These are phyloP conservation scores for Nevesoporus exiguus DNA, from an alignment of 768 basidiomycete genomes.

Conservation along the genomic window DNA sequence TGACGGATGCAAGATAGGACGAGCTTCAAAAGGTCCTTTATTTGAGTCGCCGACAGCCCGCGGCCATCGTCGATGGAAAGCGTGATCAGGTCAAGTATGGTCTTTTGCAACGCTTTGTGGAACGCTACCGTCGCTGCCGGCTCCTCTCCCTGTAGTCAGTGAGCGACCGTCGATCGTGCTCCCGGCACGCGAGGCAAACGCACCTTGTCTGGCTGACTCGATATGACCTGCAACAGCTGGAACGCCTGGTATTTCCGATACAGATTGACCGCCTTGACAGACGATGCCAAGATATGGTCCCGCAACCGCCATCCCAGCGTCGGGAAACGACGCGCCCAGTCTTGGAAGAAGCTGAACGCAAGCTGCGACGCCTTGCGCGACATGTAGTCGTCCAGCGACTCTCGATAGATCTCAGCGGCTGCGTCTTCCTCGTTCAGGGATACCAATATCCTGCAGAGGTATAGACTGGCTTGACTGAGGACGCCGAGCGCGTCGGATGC, in stretches of 20 bases:
- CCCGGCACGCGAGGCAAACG: background rate
- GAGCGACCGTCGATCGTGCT: constrained; percentile 4
- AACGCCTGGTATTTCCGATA: constrained; percentile 77
- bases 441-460: constrained; percentile 54
- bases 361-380: constrained; percentile 78
- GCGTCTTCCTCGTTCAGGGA: constrained; percentile 37
- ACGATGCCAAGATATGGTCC: constrained; percentile 52
- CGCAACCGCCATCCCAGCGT: constrained; percentile 62
- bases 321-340: constrained; percentile 69
- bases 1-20: constrained; percentile 63
- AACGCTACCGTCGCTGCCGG: constrained; percentile 43
- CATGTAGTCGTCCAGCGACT: constrained; percentile 71
- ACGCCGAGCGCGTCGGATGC: constrained; percentile 59
- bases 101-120: constrained; percentile 45
- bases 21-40: constrained; percentile 80
- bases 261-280: constrained; percentile 61
- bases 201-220: constrained; percentile 41
- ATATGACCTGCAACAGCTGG: constrained; percentile 62
- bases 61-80: constrained; percentile 46
- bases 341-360: constrained; percentile 70
- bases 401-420: constrained; percentile 54
- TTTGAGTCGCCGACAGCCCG: constrained; percentile 54
- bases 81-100: constrained; percentile 46
- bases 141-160: constrained; percentile 30
- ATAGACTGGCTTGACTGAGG: constrained; percentile 68